These are phyloP conservation scores for Cercospora canescens DNA, from an alignment of 2,329 filamentous ascomycete species.

Conservation along the genomic window DNA sequence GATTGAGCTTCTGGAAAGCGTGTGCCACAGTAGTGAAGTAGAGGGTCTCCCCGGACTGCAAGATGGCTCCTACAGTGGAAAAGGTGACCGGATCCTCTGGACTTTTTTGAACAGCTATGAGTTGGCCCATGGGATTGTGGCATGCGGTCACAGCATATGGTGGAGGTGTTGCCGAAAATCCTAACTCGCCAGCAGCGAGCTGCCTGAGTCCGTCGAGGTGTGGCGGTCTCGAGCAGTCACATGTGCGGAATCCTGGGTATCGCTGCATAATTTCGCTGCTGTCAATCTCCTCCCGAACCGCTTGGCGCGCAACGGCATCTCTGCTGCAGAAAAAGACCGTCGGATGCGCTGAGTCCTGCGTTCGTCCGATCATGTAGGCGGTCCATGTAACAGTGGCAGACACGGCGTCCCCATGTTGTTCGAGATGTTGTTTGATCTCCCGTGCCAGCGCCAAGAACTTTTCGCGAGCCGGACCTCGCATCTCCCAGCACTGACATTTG, in stretches of 20 bases:
- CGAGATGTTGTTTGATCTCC: slow-evolving; percentile 10
- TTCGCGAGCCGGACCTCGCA: slow-evolving; percentile 5
- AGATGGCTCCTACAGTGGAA: slow-evolving; percentile 5
- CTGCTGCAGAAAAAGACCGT: slow-evolving; percentile 14
- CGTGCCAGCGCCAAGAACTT: slow-evolving; percentile 2
- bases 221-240: slow-evolving; percentile 12
- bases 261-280: not conserved
- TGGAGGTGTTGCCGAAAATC: not conserved
- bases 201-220: slow-evolving; percentile 4
- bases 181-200: not conserved
- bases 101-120: not conserved
- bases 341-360: slow-evolving; percentile 2
- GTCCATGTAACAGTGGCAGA: slow-evolving; percentile 9
- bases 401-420: slow-evolving; percentile 3
- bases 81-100: not conserved
- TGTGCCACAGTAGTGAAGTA: slow-evolving; percentile 14
- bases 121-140: not conserved
- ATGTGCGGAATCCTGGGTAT: slow-evolving; percentile 4
- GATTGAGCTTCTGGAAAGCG: not conserved
- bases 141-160: not conserved
- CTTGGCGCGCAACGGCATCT: not conserved
- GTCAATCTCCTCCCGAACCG: slow-evolving; percentile 7
- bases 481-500: slow-evolving; percentile 11
- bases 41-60: slow-evolving; percentile 1
- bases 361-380: slow-evolving; percentile 10